Evolutionary conservation across 78 protist genomes (phyloP).

Genomic region (Planoprotostelium fungivorum): DNA sequence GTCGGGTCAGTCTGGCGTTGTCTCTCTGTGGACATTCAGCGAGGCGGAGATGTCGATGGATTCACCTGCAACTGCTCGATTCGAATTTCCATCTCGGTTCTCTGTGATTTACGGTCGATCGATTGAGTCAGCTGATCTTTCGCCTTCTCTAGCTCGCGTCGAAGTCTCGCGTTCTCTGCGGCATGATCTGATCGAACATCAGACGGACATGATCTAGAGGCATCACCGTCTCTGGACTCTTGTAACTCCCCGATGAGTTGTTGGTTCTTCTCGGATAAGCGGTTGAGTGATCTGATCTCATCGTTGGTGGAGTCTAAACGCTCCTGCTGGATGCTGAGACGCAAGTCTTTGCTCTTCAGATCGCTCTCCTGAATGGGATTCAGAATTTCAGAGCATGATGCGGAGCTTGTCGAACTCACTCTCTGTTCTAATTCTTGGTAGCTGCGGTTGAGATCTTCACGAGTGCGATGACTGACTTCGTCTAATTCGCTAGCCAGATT

Average conservation of each 20-base stretch:
- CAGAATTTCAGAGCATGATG: neutral
- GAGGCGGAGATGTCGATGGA: neutral
- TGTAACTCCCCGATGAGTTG: neutral
- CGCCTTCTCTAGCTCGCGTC: neutral
- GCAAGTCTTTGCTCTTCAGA: neutral
- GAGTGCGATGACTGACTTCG: neutral
- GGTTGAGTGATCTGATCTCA: neutral
- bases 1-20: neutral
- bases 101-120: neutral
- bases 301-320: neutral
- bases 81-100: neutral
- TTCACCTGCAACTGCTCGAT: neutral
- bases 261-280: neutral
- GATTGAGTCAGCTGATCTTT: neutral
- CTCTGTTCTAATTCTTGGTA: neutral
- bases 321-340: neutral
- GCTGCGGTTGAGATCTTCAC: neutral
- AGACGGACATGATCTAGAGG: neutral
- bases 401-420: neutral
- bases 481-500: neutral
- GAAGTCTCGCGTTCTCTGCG: neutral
- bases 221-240: neutral
- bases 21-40: neutral
- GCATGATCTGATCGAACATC: neutral
- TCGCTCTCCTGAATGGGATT: neutral